Evolutionary conservation across 169 alveolate genomes (phyloP), one percentile per base, ranked within the genome.

Genomic region (Fabrea salina): DNA sequence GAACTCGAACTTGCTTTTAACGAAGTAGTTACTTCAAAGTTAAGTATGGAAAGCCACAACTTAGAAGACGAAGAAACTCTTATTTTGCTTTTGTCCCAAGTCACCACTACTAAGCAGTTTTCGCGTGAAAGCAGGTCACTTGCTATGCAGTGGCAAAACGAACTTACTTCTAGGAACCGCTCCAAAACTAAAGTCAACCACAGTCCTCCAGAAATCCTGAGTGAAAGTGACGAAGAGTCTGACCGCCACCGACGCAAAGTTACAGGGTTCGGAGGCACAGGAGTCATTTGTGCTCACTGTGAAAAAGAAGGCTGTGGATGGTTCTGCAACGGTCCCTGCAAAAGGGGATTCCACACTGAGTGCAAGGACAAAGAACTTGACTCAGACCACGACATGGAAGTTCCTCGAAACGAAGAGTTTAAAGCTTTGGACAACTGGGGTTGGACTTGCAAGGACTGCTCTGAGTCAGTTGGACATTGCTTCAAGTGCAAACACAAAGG

Each of bases 21-120:
- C 80, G 79, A 79, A 41, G 58, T 79, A 7, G 70, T 78, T 37
- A 84, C 86, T 19, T 85, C 80, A 57, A 87, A 83, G 89, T 84
- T 80, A 53, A 83, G 92, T 66, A 81, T 86, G 71, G 86, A 86
- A 77, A 88, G 83, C 84, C 82, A 89, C 75, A 82, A 89, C 79
- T 78, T 84, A 37, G 87, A 90, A 80, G 91, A 89, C 54, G 88
- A 88, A 85, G 80, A 87, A 81, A 64, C 82, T 51, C 66, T 85
- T 37, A 76, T 77, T 58, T 80, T 57, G 35, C 67, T 84, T 47
- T 51, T 89, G 30, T 84, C 66, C 75, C 47, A 80, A 75, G 76
- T 79, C 66, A 57, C 86, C 75, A 56, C 82, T 50, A 86, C 75
- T 32, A 78, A 86, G 47, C 19, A 82, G 66, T 59, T 83, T 83